Percentiles rank a stretch among this genome's conserved stretches.
Conservation (phyloP, 2,329 filamentous ascomycete species). For the Trichoderma gracile region DNA sequence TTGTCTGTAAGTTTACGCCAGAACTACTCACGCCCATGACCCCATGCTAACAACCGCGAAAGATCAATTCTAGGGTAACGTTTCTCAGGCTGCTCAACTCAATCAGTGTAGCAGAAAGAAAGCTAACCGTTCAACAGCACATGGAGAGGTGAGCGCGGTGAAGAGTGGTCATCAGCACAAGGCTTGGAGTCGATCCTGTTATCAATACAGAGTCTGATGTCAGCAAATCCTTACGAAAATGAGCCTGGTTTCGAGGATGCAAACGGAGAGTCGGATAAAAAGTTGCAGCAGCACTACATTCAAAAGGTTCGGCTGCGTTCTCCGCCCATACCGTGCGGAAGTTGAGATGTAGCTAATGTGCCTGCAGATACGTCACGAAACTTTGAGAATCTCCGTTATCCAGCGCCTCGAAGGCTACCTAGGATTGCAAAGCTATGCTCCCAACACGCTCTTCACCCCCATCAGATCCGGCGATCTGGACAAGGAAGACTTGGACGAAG, state of each 20-base stretch:
- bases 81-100: neutral
- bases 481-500: conserved; percentile 55
- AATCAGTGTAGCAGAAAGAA: neutral
- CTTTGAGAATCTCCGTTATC: conserved; percentile 80
- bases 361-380: conserved; percentile 82
- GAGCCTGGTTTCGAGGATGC: conserved; percentile 89
- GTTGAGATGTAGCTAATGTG: conserved; percentile 26
- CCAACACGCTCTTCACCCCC: conserved; percentile 30
- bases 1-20: conserved; percentile 67
- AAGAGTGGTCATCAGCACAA: conserved; percentile 96
- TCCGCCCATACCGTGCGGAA: neutral
- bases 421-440: conserved; percentile 58
- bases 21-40: neutral
- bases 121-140: conserved; percentile 59
- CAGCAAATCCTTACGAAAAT: conserved; percentile 89
- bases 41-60: conserved; percentile 11
- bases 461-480: conserved; percentile 38
- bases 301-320: conserved; percentile 58
- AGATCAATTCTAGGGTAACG: conserved; percentile 82
- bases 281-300: conserved; percentile 72
- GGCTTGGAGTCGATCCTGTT: conserved; percentile 91
- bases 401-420: conserved; percentile 80
- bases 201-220: conserved; percentile 96
- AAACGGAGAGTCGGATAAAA: conserved; percentile 67
- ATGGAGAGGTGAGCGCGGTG: conserved; percentile 86